These are phyloP conservation scores for Mortierella sp. DNA, from an alignment of 371 early-diverging fungal species.

Conservation along the genomic window DNA sequence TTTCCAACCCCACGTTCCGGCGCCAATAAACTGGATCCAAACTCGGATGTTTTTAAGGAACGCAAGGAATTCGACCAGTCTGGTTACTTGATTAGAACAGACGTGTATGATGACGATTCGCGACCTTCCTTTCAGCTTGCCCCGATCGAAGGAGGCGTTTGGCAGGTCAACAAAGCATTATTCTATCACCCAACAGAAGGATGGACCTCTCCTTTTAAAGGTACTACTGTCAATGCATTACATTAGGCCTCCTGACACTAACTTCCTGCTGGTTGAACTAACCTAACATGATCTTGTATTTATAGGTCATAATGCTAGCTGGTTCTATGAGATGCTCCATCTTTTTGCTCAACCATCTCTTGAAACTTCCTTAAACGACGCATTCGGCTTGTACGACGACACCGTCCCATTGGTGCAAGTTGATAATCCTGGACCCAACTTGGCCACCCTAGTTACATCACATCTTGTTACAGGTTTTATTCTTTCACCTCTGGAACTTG, in stretches of 20 bases:
- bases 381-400: slow-evolving; percentile 83
- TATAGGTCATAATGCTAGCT: slow-evolving; percentile 79
- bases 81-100: slow-evolving; percentile 71
- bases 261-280: too few species aligned
- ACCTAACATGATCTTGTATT: neutral
- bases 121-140: slow-evolving; percentile 73
- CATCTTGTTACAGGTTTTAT: slow-evolving; percentile 76
- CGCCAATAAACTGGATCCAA: slow-evolving; percentile 44
- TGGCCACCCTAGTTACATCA: slow-evolving; percentile 76
- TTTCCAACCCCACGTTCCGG: slow-evolving; percentile 42
- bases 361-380: slow-evolving; percentile 79
- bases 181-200: slow-evolving; percentile 76
- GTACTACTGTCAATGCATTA: slow-evolving; percentile 38
- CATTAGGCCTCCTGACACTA: neutral
- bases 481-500: slow-evolving; percentile 83
- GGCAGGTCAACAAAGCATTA: slow-evolving; percentile 64
- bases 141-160: slow-evolving; percentile 69
- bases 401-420: slow-evolving; percentile 79
- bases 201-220: slow-evolving; percentile 73
- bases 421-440: slow-evolving; percentile 69
- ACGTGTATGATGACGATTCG: slow-evolving; percentile 68
- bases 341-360: slow-evolving; percentile 79
- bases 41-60: slow-evolving; percentile 45
- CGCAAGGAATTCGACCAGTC: slow-evolving; percentile 58
- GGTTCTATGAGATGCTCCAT: slow-evolving; percentile 80